These are phyloP conservation scores for Curvularia eragrostidis DNA, from an alignment of 2,329 filamentous ascomycete genomes.

Conservation along the genomic window DNA sequence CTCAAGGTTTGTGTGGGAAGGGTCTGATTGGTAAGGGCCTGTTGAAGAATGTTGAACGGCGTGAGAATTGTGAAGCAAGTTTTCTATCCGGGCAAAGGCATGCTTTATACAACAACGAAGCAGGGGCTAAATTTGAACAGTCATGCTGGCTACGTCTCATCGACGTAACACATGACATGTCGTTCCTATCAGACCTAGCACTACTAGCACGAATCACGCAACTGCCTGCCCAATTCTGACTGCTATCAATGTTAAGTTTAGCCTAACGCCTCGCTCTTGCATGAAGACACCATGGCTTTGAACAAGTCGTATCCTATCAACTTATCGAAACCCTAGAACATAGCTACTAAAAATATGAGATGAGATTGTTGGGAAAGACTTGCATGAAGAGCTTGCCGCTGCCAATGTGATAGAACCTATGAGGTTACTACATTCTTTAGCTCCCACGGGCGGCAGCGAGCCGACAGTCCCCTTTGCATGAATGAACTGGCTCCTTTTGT, in stretches of 20 bases:
- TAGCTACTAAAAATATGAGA: too few relatives aligned
- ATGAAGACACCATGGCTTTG: too few relatives aligned
- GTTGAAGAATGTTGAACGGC: neutral
- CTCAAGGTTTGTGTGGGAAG: too few relatives aligned
- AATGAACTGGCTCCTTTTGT: neutral
- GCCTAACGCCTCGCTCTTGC: neutral
- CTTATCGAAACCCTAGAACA: too few relatives aligned
- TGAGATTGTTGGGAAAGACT: neutral
- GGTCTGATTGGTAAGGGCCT: neutral
- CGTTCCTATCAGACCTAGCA: neutral
- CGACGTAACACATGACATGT: too few relatives aligned
- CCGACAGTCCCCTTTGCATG: neutral
- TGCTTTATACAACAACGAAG: neutral
- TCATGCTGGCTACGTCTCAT: too few relatives aligned
- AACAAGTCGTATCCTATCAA: too few relatives aligned
- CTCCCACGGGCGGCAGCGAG: neutral
- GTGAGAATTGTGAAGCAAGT: neutral
- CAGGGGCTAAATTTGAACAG: too few relatives aligned
- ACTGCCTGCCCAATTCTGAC: too few relatives aligned
- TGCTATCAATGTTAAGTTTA: too few relatives aligned
- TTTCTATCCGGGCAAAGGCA: neutral
- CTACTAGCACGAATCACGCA: too few relatives aligned
- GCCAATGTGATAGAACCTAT: neutral
- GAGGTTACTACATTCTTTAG: neutral
- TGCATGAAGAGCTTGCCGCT: neutral